Conservation (phyloP, 2,329 filamentous ascomycete genomes). For the Colletotrichum lupini region DNA sequence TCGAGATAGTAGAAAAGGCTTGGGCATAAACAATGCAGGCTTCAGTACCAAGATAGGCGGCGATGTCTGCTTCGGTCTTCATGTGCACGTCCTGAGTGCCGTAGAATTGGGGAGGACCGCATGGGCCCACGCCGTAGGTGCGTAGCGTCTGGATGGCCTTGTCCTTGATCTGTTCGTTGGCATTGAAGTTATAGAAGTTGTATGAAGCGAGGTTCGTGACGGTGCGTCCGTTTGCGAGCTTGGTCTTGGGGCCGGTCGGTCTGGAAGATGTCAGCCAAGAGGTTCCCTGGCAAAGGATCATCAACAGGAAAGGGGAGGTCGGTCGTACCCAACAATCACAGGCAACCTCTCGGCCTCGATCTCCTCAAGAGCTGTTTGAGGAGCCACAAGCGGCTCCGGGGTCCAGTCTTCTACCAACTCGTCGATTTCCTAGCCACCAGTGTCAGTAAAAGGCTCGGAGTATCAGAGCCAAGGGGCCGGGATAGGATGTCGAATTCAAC, state of each 20-base stretch:
- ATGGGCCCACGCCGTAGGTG: conserved; percentile 96
- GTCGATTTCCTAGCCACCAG: conserved; percentile 78
- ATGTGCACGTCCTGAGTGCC: conserved; percentile 98
- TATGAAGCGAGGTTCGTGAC: conserved; percentile 94
- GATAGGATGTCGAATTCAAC: conserved; percentile 19
- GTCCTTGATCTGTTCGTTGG: conserved; percentile 91
- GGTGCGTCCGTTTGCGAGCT: conserved; percentile 87
- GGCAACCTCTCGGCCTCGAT: conserved; percentile 86
- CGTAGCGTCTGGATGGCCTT: conserved; percentile 94
- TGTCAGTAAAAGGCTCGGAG: conserved; percentile 41
- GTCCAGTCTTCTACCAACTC: conserved; percentile 97
- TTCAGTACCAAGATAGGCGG: conserved; percentile 86
- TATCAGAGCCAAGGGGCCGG: not conserved
- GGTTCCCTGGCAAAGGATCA: not conserved
- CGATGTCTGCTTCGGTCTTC: conserved; percentile 95
- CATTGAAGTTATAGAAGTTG: conserved; percentile 98
- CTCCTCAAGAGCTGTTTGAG: conserved; percentile 80
- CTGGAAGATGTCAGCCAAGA: conserved; percentile 54
- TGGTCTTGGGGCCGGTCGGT: conserved; percentile 89
- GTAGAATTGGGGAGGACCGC: conserved; percentile 97
- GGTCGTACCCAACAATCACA: conserved; percentile 83
- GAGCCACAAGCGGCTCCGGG: conserved; percentile 87
- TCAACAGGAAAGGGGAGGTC: not conserved
- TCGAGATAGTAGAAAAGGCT: conserved; percentile 95
- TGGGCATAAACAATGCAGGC: conserved; percentile 96